Conservation (phyloP, 2,329 filamentous ascomycete genomes). For the Botrytis sinoallii region DNA sequence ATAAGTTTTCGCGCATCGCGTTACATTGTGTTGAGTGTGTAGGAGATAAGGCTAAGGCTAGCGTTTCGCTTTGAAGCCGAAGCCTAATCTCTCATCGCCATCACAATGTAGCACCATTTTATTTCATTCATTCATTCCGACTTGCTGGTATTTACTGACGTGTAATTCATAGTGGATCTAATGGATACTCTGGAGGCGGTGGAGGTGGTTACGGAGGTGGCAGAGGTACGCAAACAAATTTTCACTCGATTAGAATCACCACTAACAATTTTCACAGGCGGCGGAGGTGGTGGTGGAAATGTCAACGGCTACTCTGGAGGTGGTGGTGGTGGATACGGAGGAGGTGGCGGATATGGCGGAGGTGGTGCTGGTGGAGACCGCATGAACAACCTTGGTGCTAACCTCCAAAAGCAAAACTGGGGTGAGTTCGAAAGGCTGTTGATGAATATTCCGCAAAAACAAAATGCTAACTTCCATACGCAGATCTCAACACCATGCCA, state of each 20-base stretch:
- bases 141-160: slow-evolving; percentile 38
- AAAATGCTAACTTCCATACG: background rate
- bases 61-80: slow-evolving; percentile 22
- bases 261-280: slow-evolving; percentile 21
- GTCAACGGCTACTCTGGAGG: slow-evolving; percentile 37
- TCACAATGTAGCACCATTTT: slow-evolving; percentile 26
- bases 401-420: slow-evolving; percentile 85
- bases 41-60: slow-evolving; percentile 24
- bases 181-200: slow-evolving; percentile 46
- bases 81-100: slow-evolving; percentile 15
- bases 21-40: slow-evolving; percentile 35
- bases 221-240: slow-evolving; percentile 12
- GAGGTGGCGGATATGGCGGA: slow-evolving; percentile 42
- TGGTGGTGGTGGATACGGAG: slow-evolving; percentile 34
- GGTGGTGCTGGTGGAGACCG: slow-evolving; percentile 78
- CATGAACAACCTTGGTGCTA: slow-evolving; percentile 87
- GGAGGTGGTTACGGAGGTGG: slow-evolving; percentile 39
- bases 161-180: slow-evolving; percentile 45
- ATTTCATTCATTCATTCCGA: slow-evolving; percentile 23
- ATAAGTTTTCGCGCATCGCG: slow-evolving; percentile 35
- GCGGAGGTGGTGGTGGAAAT: slow-evolving; percentile 41
- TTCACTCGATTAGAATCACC: slow-evolving; percentile 29
- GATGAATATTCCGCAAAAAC: background rate
- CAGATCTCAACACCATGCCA: slow-evolving; percentile 74
- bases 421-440: slow-evolving; percentile 51